Evolutionary conservation across 139 green algal species (phyloP).

Genomic region (Micractinium conductrix): DNA sequence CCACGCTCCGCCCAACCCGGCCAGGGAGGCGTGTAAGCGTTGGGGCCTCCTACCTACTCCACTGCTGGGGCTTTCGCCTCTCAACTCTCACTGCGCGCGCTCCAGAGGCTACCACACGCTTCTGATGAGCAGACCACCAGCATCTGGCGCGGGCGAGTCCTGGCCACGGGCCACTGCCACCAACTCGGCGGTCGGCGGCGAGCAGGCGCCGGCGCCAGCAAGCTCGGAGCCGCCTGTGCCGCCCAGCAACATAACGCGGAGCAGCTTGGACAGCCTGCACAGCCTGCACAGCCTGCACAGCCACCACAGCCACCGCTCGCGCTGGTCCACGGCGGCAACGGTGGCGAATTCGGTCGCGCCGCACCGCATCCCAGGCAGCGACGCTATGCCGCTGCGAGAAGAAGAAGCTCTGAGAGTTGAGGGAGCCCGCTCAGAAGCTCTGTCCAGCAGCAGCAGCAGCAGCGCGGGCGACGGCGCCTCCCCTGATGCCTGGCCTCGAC

Average conservation of each 20-base stretch:
- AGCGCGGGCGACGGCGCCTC: no score
- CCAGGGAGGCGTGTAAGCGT: no score
- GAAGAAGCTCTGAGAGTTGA: no score
- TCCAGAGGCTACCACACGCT: no score
- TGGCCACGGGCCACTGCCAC: background rate
- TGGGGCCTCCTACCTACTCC: no score
- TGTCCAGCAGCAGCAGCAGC: background rate
- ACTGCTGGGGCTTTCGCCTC: no score
- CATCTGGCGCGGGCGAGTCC: background rate
- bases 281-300: constrained; percentile 14
- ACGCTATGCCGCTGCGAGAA: background rate
- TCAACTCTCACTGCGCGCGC: no score
- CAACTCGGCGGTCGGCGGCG: background rate
- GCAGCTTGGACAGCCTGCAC: constrained; percentile 3
- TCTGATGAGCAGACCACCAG: background rate
- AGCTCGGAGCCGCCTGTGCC: background rate
- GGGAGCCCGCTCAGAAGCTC: no score
- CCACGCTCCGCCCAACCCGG: no score
- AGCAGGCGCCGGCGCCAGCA: no score
- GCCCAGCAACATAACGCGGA: background rate
- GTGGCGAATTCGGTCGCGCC: background rate
- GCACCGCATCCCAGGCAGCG: background rate
- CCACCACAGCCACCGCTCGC: background rate
- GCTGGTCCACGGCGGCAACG: constrained; percentile 5
- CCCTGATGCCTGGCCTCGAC: no score